phyloP scores from a whole-genome alignment of 176 grass and related monocot species.

The Puya raimondii region DNA sequence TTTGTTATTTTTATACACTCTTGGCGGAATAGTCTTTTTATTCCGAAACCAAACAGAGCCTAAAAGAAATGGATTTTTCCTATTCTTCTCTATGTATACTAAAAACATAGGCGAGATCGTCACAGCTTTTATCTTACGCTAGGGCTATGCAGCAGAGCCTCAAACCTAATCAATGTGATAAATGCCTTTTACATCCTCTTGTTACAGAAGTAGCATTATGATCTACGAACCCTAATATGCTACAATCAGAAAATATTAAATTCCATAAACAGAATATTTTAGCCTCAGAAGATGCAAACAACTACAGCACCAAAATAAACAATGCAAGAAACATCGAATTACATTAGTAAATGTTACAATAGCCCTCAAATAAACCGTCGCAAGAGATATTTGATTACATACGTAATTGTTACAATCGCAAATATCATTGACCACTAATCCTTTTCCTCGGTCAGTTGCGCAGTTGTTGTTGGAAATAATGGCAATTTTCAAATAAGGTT shows the following conservation, averaged over 20 bases:
- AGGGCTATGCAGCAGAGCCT: too few species aligned
- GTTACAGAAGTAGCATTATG: too few species aligned
- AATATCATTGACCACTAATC: conserved; percentile 9
- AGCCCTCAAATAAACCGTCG: not conserved
- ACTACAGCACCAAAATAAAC: not conserved
- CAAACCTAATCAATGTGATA: too few species aligned
- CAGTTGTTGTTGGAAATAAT: conserved; percentile 10
- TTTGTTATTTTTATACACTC: too few species aligned
- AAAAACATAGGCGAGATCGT: too few species aligned
- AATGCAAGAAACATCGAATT: not conserved
- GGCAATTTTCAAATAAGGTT: conserved; percentile 15
- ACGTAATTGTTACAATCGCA: not conserved
- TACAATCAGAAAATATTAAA: not conserved
- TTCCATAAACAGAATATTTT: not conserved
- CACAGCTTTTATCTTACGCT: too few species aligned
- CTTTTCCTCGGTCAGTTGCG: conserved; percentile 12
- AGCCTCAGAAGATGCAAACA: conserved; percentile 28
- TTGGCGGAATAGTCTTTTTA: too few species aligned
- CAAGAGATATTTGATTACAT: conserved; percentile 24
- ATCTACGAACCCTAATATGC: too few species aligned
- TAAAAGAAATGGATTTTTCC: too few species aligned
- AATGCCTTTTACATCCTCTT: too few species aligned
- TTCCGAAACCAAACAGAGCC: too few species aligned
- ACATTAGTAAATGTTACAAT: not conserved
- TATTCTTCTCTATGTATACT: too few species aligned